Conservation (phyloP, 345 rosid species). For the Citrus unshiu region DNA sequence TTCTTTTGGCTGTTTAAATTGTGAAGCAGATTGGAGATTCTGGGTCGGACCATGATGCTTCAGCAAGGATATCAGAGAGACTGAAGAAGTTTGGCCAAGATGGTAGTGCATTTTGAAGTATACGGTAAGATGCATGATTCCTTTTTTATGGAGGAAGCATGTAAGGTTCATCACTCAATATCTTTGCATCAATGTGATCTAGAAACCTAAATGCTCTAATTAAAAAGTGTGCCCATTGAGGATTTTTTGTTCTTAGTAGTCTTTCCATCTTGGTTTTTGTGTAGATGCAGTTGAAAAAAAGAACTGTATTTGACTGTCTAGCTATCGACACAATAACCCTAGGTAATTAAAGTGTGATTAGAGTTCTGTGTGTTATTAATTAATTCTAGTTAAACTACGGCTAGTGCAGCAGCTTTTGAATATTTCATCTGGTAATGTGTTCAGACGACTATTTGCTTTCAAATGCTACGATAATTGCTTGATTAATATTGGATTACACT, state of each 20-base stretch:
- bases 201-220: background rate
- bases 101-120: slow-evolving; percentile 11
- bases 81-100: slow-evolving; percentile 30
- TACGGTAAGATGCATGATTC: background rate
- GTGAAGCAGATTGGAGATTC: slow-evolving; percentile 33
- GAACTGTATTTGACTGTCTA: background rate
- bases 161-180: background rate
- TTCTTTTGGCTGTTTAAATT: background rate
- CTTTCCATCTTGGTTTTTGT: background rate
- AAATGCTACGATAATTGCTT: background rate
- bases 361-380: background rate
- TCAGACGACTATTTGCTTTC: background rate
- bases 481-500: background rate
- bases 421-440: background rate
- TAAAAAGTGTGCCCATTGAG: background rate
- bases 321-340: background rate
- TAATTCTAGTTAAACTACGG: background rate
- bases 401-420: background rate
- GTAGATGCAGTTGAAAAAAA: background rate
- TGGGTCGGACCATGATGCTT: slow-evolving; percentile 3
- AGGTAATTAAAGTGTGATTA: background rate
- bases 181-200: background rate
- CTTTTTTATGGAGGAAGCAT: background rate
- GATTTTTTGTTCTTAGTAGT: background rate
- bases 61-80: slow-evolving; percentile 40